These are phyloP conservation scores for Thymus quinquecostatus DNA, from an alignment of 257 asterid species.

Conservation along the genomic window DNA sequence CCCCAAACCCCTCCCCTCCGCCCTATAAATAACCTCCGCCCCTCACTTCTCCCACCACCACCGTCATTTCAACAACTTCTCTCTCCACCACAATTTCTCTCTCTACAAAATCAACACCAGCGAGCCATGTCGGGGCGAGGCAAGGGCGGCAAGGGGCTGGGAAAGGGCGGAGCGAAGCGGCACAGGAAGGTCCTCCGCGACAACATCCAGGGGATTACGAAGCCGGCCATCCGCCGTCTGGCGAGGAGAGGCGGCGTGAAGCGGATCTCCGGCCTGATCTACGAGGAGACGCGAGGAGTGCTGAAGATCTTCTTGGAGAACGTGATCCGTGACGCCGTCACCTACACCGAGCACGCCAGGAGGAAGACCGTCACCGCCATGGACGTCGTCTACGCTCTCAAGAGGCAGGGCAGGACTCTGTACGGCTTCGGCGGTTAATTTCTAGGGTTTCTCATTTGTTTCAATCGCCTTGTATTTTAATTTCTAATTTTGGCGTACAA, in stretches of 20 bases:
- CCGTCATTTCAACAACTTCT: background rate
- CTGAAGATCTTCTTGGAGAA: slow-evolving; percentile 50
- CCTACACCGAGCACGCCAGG: slow-evolving; percentile 45
- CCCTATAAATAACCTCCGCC: slow-evolving; percentile 19
- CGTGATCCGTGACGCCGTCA: slow-evolving; percentile 46
- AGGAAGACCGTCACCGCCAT: slow-evolving; percentile 55
- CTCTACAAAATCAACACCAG: background rate
- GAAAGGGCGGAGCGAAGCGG: slow-evolving; percentile 54
- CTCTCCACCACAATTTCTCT: background rate
- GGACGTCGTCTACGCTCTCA: slow-evolving; percentile 51
- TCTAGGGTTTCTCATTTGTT: background rate
- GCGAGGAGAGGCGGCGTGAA: slow-evolving; percentile 52
- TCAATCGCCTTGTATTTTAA: background rate
- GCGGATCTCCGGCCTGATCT: slow-evolving; percentile 51
- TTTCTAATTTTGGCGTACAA: slow-evolving; percentile 16
- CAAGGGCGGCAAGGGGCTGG: slow-evolving; percentile 49
- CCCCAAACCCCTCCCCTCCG: background rate
- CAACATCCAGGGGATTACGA: slow-evolving; percentile 49
- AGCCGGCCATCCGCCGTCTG: slow-evolving; percentile 52
- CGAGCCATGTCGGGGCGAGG: slow-evolving; percentile 42
- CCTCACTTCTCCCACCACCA: background rate
- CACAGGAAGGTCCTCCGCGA: slow-evolving; percentile 52
- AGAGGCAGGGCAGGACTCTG: slow-evolving; percentile 51
- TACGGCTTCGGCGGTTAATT: slow-evolving; percentile 48
- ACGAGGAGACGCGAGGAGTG: slow-evolving; percentile 50